Evolutionary conservation across 73 alveolate species (phyloP), one percentile per base, ranked within the genome.

Genomic region (Paraurostyla sp.): DNA sequence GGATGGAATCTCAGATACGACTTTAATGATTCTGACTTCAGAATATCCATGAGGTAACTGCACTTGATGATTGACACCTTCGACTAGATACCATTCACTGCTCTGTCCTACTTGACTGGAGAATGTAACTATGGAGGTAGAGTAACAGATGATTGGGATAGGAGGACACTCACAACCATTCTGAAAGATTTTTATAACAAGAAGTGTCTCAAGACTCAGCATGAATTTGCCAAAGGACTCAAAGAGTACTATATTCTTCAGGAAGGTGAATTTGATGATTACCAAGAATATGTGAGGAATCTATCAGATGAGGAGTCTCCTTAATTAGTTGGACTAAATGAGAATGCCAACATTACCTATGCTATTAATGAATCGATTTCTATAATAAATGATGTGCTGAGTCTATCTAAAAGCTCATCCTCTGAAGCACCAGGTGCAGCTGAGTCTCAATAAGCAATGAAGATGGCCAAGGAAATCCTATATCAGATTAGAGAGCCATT

Each of bases 61-160:
- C 94, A 96, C 82, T 85, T 91, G 46, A 95, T 97, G 98, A 86
- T 97, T 40, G 96, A 92, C 71, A 95, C 97, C 45, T 97, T 92
- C 88, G 90, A 83, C 40, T 90, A 91, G 6, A 94, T 95, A 0
- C 99, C 99, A 15, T 97, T 95, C 62, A 97, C 94, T 51, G 99
- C 99, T 0, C 92, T 97, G 42, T 93, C 90, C 20, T 96, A 97
- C 80, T 86, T 97, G 45, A 97, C 99, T 30, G 98, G 98, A 25
- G 99, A 97, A 63, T 97, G 99, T 82, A 95, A 96, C 83, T 97
- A 97, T 96, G 99, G 99, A 23, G 99, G 99, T 16, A 96, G 99
- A 91, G 99, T 97, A 16, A 97, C 99, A 22, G 99, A 97, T 95
- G 99, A 97, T 87, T 89, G 93, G 93, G 97, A 92, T 81, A 92